Evolutionary conservation across 2,329 filamentous ascomycete genomes (phyloP).

Genomic region (Grosmannia penicillata): DNA sequence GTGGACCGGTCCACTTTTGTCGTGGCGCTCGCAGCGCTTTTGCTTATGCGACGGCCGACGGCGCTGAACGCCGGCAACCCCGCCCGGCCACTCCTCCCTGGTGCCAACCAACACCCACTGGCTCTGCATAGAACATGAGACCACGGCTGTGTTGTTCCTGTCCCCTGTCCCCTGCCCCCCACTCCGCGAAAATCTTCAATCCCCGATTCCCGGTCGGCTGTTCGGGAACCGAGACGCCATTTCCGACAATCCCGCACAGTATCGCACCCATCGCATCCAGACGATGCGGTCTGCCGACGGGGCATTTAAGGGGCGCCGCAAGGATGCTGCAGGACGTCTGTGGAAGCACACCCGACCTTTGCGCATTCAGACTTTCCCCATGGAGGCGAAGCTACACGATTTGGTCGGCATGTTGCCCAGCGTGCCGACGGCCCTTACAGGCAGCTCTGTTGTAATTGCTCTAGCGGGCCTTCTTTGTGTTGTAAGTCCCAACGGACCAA

Average conservation of each 20-base stretch:
- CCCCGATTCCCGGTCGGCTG: not conserved
- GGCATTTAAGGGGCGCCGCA: not conserved
- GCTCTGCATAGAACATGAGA: not conserved
- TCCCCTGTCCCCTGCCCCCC: not conserved
- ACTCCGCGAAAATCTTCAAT: not conserved
- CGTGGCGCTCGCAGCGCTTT: not conserved
- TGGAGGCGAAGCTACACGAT: not conserved
- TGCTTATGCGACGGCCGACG: not conserved
- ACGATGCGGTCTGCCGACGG: not conserved
- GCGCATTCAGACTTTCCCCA: not conserved
- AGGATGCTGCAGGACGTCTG: not conserved
- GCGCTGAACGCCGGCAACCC: not conserved
- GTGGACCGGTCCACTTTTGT: not conserved
- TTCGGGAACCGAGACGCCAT: not conserved
- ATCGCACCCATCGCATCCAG: not conserved
- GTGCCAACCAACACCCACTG: not conserved
- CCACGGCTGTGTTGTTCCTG: not conserved
- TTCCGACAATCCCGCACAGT: not conserved
- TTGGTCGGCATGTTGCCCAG: not conserved
- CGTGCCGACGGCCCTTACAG: not conserved
- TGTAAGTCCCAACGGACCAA: not conserved
- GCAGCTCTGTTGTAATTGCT: not conserved
- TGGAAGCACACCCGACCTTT: not conserved
- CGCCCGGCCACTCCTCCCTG: not conserved
- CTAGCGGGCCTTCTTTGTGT: not conserved